Conservation (phyloP, 192 early-diverging fungal genomes). For the Coemansia sp. region DNA sequence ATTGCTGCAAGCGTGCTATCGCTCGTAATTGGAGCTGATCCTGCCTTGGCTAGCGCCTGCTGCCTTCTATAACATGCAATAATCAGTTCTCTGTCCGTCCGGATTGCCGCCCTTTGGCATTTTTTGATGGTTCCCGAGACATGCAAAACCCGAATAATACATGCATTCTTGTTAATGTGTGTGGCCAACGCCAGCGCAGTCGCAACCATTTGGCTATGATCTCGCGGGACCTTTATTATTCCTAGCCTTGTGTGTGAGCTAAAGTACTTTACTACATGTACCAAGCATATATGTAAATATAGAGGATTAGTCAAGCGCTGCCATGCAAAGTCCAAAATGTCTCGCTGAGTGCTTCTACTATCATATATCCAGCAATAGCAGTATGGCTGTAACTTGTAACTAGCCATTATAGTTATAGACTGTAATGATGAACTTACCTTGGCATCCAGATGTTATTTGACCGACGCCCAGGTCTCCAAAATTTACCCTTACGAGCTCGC, state of each 20-base stretch:
- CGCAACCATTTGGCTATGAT: conserved; percentile 42
- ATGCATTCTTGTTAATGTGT: conserved; percentile 18
- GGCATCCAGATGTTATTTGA: conserved; percentile 18
- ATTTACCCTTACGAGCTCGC: conserved; percentile 30
- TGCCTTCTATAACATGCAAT: conserved; percentile 22
- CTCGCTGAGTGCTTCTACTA: too few relatives aligned
- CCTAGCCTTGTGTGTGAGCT: conserved; percentile 28
- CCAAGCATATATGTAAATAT: too few relatives aligned
- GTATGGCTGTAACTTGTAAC: too few relatives aligned
- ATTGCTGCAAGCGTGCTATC: conserved; percentile 8
- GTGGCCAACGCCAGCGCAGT: conserved; percentile 18
- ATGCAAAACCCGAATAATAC: conserved; percentile 26
- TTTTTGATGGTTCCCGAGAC: conserved; percentile 48
- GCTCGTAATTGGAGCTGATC: neutral
- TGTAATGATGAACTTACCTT: conserved; percentile 9
- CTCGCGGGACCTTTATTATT: conserved; percentile 39
- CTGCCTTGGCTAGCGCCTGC: conserved; percentile 11
- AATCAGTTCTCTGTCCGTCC: conserved; percentile 31
- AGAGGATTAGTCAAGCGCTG: too few relatives aligned
- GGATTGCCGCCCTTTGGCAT: conserved; percentile 38
- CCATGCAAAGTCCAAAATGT: too few relatives aligned
- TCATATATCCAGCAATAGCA: too few relatives aligned
- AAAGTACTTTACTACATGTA: conserved; percentile 30
- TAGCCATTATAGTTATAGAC: too few relatives aligned
- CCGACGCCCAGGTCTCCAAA: conserved; percentile 42